Conservation (phyloP, 2,329 filamentous ascomycete genomes). For the Tolypocladium nubicola region DNA sequence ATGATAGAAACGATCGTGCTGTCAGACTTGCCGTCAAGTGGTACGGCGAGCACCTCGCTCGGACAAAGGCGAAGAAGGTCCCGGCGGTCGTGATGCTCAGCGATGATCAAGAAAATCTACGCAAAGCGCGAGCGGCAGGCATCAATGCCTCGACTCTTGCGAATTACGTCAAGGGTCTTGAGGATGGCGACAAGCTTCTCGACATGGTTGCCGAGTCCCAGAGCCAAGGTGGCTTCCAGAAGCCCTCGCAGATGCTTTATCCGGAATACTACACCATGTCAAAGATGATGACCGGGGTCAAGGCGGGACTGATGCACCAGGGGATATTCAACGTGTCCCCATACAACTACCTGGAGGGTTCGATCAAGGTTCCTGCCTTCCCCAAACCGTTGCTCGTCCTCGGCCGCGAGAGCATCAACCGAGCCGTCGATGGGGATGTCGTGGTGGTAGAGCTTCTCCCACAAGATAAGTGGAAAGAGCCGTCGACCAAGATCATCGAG, state of each 20-base stretch:
- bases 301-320: conserved; percentile 81
- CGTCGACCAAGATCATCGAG: conserved; percentile 91
- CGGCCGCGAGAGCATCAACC: conserved; percentile 91
- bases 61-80: conserved; percentile 47
- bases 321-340: conserved; percentile 93
- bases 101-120: conserved; percentile 80
- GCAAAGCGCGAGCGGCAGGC: conserved; percentile 66
- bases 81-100: conserved; percentile 88
- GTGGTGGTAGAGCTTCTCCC: conserved; percentile 90
- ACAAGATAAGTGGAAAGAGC: conserved; percentile 92
- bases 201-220: conserved; percentile 86
- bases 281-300: conserved; percentile 88
- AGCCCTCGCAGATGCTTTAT: conserved; percentile 63
- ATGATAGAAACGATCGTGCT: conserved; percentile 91
- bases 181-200: conserved; percentile 73
- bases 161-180: conserved; percentile 75
- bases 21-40: conserved; percentile 78
- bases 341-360: conserved; percentile 95
- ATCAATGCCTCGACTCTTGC: conserved; percentile 58
- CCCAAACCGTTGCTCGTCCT: conserved; percentile 80
- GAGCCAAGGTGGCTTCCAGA: conserved; percentile 54
- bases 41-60: conserved; percentile 74
- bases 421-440: conserved; percentile 81
- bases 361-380: conserved; percentile 82
- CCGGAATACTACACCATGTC: conserved; percentile 83